Evolutionary conservation across 805 yeast genomes (phyloP).

Genomic region (Yamadazyma sp.): DNA sequence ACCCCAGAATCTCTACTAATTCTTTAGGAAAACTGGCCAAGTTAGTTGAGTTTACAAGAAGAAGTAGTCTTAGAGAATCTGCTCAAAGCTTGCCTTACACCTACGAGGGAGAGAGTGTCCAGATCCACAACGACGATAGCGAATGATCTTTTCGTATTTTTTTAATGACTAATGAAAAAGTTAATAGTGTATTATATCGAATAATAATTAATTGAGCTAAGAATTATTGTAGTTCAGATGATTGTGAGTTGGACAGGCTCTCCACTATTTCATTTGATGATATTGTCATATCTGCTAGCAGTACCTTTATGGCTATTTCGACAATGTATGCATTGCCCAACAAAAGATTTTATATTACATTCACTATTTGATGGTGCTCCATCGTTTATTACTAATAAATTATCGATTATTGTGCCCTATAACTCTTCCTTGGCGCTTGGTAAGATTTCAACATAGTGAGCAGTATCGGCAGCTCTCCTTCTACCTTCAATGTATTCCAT

Average conservation of each 20-base stretch:
- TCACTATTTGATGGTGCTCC: too few species aligned
- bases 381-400: too few species aligned
- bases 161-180: constrained; percentile 6
- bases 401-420: too few species aligned
- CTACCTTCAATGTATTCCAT: constrained; percentile 88
- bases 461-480: constrained; percentile 84
- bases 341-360: too few species aligned
- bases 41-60: constrained; percentile 48
- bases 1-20: constrained; percentile 17
- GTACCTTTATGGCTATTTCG: too few species aligned
- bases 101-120: constrained; percentile 34
- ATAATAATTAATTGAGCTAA: constrained; percentile 1
- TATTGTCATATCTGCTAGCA: too few species aligned
- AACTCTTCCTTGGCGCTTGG: constrained; percentile 19
- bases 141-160: constrained; percentile 2
- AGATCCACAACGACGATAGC: constrained; percentile 19
- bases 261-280: too few species aligned
- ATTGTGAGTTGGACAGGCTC: too few species aligned
- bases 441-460: constrained; percentile 52
- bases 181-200: constrained; percentile 13
- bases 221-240: too few species aligned
- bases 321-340: too few species aligned
- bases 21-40: constrained; percentile 35
- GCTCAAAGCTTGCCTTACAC: constrained; percentile 32
- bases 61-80: constrained; percentile 42